Conservation (phyloP, 257 asterid genomes). For the Gentiana straminea region DNA sequence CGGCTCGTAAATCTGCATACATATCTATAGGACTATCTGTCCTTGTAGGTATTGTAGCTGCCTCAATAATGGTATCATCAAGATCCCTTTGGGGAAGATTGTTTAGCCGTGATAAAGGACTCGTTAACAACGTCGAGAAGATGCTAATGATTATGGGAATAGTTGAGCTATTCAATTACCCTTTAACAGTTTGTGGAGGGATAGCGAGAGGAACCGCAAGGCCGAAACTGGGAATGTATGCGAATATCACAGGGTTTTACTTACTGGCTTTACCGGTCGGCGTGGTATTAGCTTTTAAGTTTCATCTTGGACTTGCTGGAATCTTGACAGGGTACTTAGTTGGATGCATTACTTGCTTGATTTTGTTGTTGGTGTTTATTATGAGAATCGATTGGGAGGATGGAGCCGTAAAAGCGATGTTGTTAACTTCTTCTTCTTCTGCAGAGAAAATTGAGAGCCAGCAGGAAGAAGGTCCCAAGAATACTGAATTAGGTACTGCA, state of each 20-base stretch:
- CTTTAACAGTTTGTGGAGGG: constrained; percentile 77
- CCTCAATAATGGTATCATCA: constrained; percentile 32
- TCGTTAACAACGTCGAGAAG: constrained; percentile 32
- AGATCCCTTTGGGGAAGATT: constrained; percentile 59
- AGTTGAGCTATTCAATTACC: constrained; percentile 63
- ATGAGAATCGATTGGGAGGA: constrained; percentile 57
- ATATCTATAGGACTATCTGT: constrained; percentile 24
- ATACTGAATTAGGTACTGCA: not conserved
- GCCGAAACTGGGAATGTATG: constrained; percentile 70
- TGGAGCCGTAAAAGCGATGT: constrained; percentile 47
- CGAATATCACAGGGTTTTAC: constrained; percentile 64
- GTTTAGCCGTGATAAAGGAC: constrained; percentile 47
- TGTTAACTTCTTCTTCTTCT: constrained; percentile 12
- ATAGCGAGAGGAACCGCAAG: constrained; percentile 79
- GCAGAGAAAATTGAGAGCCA: constrained; percentile 7
- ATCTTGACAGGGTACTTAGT: constrained; percentile 57
- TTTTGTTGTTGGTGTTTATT: constrained; percentile 43
- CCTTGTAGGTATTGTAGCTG: constrained; percentile 37
- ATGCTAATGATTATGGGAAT: constrained; percentile 50
- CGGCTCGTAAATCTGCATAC: constrained; percentile 35
- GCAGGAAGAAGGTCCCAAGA: constrained; percentile 10
- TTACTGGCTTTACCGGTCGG: constrained; percentile 60
- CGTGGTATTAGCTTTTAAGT: constrained; percentile 43
- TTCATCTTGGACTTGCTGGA: constrained; percentile 54
- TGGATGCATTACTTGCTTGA: constrained; percentile 54